Base-by-base conservation (phyloP, 495 filamentous ascomycete species). In the Cercophora scortea region DNA sequence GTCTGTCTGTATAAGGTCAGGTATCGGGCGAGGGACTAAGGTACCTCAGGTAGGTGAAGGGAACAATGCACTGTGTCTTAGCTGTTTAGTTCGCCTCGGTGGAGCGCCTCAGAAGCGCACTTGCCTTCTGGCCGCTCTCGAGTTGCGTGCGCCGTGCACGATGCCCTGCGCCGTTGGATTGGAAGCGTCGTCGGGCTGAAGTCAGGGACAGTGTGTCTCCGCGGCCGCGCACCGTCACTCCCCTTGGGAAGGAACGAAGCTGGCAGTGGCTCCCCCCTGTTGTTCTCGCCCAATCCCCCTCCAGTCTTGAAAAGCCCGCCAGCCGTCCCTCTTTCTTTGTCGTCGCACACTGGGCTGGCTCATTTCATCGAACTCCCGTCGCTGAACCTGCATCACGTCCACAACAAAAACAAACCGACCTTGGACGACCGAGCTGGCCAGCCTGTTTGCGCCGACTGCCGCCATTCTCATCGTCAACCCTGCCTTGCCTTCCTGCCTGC, bases 291-390 rank as follows among this genome's bases (percentile, higher is more conserved):
- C 45, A 47, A 50, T 51, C 17, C 50, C 46, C 25, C 34, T 39
- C 50, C 50, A 54, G 47, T 49, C 36, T 56, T 56, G 52, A 58
- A 60, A 58, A 56, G 53, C 54, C 38, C 46, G 45, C 50, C 53
- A 45, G 50, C 48, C 48, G 44, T 56, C 53, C 47, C 53, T 53
- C 41, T 52, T 52, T 46, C 45, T 33, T 42, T 58, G 45, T 32
- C 51, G 58, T 64, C 53, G 40, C 52, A 57, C 59, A 47, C 50
- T 42, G 49, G 52, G 39, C 45, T 57, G 52, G 39, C 45, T 57
- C 53, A 54, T 58, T 58, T 51, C 46, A 56, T 50, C 57, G 55
- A 55, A 52, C 47, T 55, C 17, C 42, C 39, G 45, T 45, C 19
- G 15, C 45, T 35, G 47, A 52, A 43, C 45, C 38, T 49, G 25